A percentile compares a stretch with the other conserved stretches of the same genome.
These are phyloP conservation scores for Xylariaceae sp. DNA, from an alignment of 2,329 filamentous ascomycete species.

Conservation along the genomic window DNA sequence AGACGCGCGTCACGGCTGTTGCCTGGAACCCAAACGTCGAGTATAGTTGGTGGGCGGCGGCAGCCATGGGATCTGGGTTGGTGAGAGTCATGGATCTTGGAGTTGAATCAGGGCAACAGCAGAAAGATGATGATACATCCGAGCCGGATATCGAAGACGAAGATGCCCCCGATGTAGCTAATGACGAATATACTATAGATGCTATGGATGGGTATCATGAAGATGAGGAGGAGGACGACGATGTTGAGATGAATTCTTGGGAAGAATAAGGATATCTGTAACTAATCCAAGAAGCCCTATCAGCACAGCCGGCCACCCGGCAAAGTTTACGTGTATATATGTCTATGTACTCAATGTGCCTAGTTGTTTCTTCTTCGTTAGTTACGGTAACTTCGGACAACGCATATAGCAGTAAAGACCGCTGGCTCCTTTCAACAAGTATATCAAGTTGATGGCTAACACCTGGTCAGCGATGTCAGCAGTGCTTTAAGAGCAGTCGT, in stretches of 20 bases:
- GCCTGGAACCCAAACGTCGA: slow-evolving; percentile 72
- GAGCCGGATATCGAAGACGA: slow-evolving; percentile 20
- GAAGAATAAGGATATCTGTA: slow-evolving; percentile 1
- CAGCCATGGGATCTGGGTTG: slow-evolving; percentile 69
- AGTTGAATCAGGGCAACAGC: slow-evolving; percentile 41
- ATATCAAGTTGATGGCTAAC: no score
- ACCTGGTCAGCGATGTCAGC: no score
- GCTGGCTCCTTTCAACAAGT: no score
- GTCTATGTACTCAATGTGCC: no score
- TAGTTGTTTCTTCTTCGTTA: no score
- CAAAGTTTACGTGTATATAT: no score
- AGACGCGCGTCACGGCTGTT: slow-evolving; percentile 65
- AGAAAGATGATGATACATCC: slow-evolving; percentile 11
- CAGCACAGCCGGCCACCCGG: no score
- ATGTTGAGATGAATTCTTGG: slow-evolving; percentile 20
- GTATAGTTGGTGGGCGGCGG: slow-evolving; percentile 71
- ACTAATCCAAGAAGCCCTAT: not conserved
- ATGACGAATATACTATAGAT: slow-evolving; percentile 13
- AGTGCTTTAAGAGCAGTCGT: no score
- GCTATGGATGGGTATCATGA: slow-evolving; percentile 16
- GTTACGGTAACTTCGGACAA: no score
- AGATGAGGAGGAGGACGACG: slow-evolving; percentile 14
- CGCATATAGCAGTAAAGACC: no score
- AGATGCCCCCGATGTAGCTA: slow-evolving; percentile 17
- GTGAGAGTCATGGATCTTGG: slow-evolving; percentile 71